These are phyloP conservation scores for Fraxinus greggii DNA, from an alignment of 305 asterid genomes.

Conservation along the genomic window DNA sequence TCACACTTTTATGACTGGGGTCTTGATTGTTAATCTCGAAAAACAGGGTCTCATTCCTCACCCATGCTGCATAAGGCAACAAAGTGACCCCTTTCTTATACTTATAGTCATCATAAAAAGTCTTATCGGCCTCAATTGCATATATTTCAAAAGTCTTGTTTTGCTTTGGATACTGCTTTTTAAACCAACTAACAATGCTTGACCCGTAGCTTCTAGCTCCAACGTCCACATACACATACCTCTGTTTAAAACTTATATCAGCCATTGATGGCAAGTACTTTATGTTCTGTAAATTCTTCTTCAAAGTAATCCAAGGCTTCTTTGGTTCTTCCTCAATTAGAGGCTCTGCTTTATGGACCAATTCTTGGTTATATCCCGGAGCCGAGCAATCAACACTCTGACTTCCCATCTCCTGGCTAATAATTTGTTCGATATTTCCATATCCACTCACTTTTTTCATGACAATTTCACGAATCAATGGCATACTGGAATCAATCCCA, in stretches of 20 bases:
- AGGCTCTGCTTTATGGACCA: slow-evolving; percentile 39
- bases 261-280: slow-evolving; percentile 42
- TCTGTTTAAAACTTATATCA: slow-evolving; percentile 29
- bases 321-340: slow-evolving; percentile 42
- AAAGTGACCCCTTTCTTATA: slow-evolving; percentile 37
- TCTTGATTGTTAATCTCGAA: slow-evolving; percentile 45
- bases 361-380: slow-evolving; percentile 19
- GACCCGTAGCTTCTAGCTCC: slow-evolving; percentile 52
- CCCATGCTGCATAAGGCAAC: slow-evolving; percentile 58
- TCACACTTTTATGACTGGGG: slow-evolving; percentile 28
- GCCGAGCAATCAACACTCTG: slow-evolving; percentile 31
- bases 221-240: slow-evolving; percentile 49
- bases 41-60: slow-evolving; percentile 41
- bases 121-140: slow-evolving; percentile 51
- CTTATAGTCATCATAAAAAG: slow-evolving; percentile 39
- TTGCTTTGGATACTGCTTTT: slow-evolving; percentile 51
- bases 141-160: slow-evolving; percentile 42
- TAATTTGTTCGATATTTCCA: neutral
- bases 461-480: slow-evolving; percentile 63
- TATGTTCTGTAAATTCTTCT: slow-evolving; percentile 36
- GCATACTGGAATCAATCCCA: slow-evolving; percentile 50
- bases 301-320: slow-evolving; percentile 47
- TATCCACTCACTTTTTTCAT: slow-evolving; percentile 51
- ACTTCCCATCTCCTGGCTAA: slow-evolving; percentile 14
- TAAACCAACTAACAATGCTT: slow-evolving; percentile 58